phyloP scores from a whole-genome alignment of 2,329 filamentous ascomycete genomes.

The Cadophora gregata region DNA sequence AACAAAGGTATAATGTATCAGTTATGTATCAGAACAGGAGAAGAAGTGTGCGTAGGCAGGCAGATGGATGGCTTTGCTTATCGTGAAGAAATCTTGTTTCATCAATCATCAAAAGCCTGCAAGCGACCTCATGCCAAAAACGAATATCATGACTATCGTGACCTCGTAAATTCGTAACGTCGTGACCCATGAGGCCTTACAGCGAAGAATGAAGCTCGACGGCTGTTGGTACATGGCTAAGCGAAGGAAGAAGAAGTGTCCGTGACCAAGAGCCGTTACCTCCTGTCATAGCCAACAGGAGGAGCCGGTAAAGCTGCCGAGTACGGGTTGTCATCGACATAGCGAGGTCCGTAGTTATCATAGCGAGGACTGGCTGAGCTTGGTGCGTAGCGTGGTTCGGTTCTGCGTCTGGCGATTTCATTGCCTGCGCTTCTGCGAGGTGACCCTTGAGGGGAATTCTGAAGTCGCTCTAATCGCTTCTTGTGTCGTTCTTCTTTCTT shows the following conservation, averaged over 20 bases:
- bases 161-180: conserved; percentile 21
- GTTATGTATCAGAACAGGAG: conserved; percentile 18
- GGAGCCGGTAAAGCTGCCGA: conserved; percentile 44
- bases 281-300: conserved; percentile 41
- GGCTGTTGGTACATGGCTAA: background rate
- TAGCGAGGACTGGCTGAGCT: conserved; percentile 41
- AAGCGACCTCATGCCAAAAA: conserved; percentile 20
- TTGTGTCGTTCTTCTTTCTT: conserved; percentile 52
- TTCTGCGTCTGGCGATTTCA: conserved; percentile 31
- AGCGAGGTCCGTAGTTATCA: conserved; percentile 46
- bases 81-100: conserved; percentile 17
- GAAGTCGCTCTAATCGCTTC: conserved; percentile 52
- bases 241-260: conserved; percentile 21
- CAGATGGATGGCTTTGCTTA: conserved; percentile 15
- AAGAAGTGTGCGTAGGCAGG: conserved; percentile 19
- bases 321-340: conserved; percentile 54
- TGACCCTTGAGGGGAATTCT: conserved; percentile 36
- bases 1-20: background rate
- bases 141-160: background rate
- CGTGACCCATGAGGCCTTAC: conserved; percentile 5
- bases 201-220: conserved; percentile 11
- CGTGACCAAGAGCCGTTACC: conserved; percentile 23
- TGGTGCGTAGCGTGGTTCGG: conserved; percentile 27
- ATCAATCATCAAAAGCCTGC: conserved; percentile 11
- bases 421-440: conserved; percentile 44